Percentiles rank a stretch among this genome's conserved stretches.
Conservation (phyloP, 140 eudicot genomes). For the Flaveria floridana region DNA sequence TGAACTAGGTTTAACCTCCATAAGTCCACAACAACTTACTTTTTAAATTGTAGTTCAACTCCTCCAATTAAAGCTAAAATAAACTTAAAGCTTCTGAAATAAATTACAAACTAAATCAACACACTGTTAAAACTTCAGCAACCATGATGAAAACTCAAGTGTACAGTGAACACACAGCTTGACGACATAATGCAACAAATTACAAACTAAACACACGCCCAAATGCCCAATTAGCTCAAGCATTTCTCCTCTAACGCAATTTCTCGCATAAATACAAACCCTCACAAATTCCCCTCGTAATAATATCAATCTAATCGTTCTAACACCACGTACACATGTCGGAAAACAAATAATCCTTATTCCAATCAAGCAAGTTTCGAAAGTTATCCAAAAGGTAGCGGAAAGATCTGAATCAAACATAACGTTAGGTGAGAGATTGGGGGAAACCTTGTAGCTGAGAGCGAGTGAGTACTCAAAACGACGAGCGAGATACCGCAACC, state of each 20-base stretch:
- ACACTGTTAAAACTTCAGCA: slow-evolving; percentile 6
- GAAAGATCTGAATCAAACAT: background rate
- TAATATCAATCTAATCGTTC: background rate
- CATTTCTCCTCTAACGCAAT: background rate
- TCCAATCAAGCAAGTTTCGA: background rate
- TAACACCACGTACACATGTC: background rate
- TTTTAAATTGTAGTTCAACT: background rate
- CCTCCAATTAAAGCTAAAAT: background rate
- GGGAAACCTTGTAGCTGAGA: slow-evolving; percentile 54
- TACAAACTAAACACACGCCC: background rate
- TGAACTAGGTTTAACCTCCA: slow-evolving; percentile 10
- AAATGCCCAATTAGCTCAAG: slow-evolving; percentile 6
- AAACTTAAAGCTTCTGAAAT: background rate
- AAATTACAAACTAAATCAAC: slow-evolving; percentile 1
- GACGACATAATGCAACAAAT: background rate
- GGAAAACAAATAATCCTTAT: background rate
- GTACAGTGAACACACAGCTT: slow-evolving; percentile 1
- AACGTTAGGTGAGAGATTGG: background rate
- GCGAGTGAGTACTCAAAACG: slow-evolving; percentile 68
- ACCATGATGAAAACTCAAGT: background rate
- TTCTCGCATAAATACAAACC: background rate
- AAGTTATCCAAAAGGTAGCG: background rate
- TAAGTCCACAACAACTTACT: background rate
- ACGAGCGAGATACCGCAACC: slow-evolving; percentile 65
- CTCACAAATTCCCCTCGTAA: background rate